Evolutionary conservation across 2,329 filamentous ascomycete species (phyloP).

Genomic region (Hypomyces rosellus): DNA sequence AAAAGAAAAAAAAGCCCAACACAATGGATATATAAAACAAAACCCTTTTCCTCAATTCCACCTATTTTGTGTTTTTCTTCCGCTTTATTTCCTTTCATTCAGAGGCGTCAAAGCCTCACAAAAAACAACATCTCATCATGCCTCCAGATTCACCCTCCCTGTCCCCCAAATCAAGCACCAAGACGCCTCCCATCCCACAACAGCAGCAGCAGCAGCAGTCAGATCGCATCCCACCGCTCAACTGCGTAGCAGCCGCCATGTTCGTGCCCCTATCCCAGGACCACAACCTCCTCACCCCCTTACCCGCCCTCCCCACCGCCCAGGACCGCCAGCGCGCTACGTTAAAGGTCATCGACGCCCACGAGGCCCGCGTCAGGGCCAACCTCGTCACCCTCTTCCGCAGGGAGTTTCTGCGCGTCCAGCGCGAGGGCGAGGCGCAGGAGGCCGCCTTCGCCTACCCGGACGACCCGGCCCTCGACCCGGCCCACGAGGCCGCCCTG

Average conservation of each 20-base stretch:
- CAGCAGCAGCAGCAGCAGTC: neutral
- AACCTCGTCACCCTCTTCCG: conserved; percentile 25
- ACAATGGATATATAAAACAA: no score
- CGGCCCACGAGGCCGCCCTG: neutral
- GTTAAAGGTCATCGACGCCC: conserved; percentile 19
- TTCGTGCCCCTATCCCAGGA: conserved; percentile 27
- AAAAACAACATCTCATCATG: no score
- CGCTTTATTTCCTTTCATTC: no score
- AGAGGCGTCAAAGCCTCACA: no score
- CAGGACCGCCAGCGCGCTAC: conserved; percentile 16
- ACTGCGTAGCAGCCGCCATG: conserved; percentile 23
- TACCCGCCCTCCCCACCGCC: conserved; percentile 10
- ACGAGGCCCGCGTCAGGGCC: conserved; percentile 21
- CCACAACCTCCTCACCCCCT: conserved; percentile 18
- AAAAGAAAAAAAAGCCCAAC: no score
- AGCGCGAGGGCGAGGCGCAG: conserved; percentile 12
- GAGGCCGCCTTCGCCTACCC: neutral
- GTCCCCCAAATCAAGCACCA: neutral
- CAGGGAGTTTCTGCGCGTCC: conserved; percentile 28
- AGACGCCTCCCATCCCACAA: neutral
- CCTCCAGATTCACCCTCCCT: no score
- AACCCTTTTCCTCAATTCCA: no score
- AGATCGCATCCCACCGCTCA: conserved; percentile 15
- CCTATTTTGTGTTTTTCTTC: no score
- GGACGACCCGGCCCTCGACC: neutral